Evolutionary conservation across 2,329 filamentous ascomycete species (phyloP), one percentile per base, ranked within the genome.

Genomic region (Pseudocercospora fijiensis): DNA sequence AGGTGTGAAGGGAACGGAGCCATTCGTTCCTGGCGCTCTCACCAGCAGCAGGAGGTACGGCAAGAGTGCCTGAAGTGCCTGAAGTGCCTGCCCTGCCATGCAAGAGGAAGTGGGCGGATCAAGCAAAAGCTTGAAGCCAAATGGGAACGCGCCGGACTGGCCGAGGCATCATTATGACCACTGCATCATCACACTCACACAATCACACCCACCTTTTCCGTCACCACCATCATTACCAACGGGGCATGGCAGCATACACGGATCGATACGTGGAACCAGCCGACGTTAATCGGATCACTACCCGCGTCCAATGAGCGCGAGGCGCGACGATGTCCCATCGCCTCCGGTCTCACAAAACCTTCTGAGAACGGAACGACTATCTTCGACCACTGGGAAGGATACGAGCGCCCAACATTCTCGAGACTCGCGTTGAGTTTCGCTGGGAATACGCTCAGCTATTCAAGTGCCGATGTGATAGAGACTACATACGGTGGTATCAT

Each of bases 1-100:
- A 24, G 26, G 16, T 4, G 51, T 30, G 18, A 16, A 56, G 53
- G 9, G 30, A 41, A 56, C 7, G 53, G 53, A 56, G 53, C 28
- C 53, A 56, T 56, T 41, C 53, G 53, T 56, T 56, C 53, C 28
- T 56, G 53, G 53, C 53, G 7, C 53, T 56, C 52, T 56, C 24
- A 37, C 28, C 37, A 56, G 53, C 53, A 56, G 53, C 37, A 56
- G 53, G 28, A 56, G 53, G 53, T 56, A 41, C 53, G 53, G 28
- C 20, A 24, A 11, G 28, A 30, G 26, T 47, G 43, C n/a, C 43
- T 18, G 43, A 47, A 18, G 51, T 55, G 26, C 51, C 24, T 26
- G 47, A 26, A 47, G 41, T 37, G 30, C 30, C 30, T 37, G 30
- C 30, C 30, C 7, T 45, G 43, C 47, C 47, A 52, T 16, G 22